phyloP scores from a whole-genome alignment of 1,139 yeast genomes.

The Blastobotrys apis region DNA sequence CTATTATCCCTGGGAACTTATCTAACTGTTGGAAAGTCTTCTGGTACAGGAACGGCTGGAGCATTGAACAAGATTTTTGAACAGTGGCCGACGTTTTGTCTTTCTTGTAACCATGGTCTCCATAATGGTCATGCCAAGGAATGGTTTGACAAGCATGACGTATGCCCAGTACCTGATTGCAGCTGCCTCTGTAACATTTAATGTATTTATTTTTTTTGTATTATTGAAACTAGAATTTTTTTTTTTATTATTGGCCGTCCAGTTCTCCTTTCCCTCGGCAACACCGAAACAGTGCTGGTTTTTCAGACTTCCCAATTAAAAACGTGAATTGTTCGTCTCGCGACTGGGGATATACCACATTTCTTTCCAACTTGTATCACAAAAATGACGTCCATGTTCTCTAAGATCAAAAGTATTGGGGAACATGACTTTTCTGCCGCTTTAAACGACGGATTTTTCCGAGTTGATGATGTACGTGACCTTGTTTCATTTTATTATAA shows the following conservation, averaged over 20 bases:
- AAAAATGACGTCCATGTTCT: slow-evolving; percentile 27
- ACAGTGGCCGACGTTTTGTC: slow-evolving; percentile 79
- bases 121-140: slow-evolving; percentile 95
- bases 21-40: neutral
- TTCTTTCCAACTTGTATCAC: neutral
- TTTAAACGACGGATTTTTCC: slow-evolving; percentile 37
- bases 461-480: slow-evolving; percentile 29
- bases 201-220: neutral
- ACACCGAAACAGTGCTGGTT: too few species aligned
- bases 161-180: slow-evolving; percentile 95
- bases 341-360: too few species aligned
- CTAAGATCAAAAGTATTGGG: slow-evolving; percentile 27
- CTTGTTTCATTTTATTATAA: neutral
- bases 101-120: slow-evolving; percentile 87
- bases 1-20: slow-evolving; percentile 62
- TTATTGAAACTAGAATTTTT: too few species aligned
- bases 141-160: slow-evolving; percentile 83
- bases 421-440: slow-evolving; percentile 33
- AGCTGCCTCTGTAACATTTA: slow-evolving; percentile 63
- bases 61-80: slow-evolving; percentile 26
- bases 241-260: too few species aligned
- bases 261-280: too few species aligned
- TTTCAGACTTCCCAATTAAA: too few species aligned
- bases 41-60: neutral
- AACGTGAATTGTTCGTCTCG: too few species aligned